These are phyloP conservation scores for Colletotrichum sublineola DNA, from an alignment of 2,329 filamentous ascomycete species.

Conservation along the genomic window DNA sequence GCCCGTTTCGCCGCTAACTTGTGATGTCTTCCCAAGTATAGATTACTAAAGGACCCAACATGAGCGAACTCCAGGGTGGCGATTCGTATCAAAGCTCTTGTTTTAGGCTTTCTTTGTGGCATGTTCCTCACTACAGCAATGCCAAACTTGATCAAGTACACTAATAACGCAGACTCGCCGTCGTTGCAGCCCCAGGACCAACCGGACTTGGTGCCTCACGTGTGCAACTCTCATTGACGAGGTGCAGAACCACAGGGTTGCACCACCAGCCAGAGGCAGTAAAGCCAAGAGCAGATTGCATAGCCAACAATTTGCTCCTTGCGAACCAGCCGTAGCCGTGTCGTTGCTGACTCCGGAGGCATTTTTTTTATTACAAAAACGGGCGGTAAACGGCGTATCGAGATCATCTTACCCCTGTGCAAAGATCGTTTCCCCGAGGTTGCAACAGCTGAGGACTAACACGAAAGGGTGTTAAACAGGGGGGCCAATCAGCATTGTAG, in stretches of 20 bases:
- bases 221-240: not conserved
- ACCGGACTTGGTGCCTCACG: not conserved
- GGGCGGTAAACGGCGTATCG: not conserved
- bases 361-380: too few relatives aligned
- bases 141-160: not conserved
- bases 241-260: not conserved
- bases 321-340: not conserved
- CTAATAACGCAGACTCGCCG: not conserved
- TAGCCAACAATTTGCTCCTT: not conserved
- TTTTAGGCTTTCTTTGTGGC: not conserved
- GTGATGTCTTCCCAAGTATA: not conserved
- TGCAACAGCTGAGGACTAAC: not conserved
- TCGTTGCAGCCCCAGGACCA: not conserved
- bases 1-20: not conserved
- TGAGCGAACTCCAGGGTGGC: too few relatives aligned
- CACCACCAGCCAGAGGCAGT: not conserved
- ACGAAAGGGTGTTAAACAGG: not conserved
- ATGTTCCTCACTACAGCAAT: not conserved
- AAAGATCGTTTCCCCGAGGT: not conserved
- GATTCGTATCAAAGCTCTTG: not conserved
- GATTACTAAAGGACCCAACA: not conserved
- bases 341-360: not conserved
- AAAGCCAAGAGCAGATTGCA: not conserved
- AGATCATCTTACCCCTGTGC: not conserved
- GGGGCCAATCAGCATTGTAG: conserved; percentile 18